phyloP scores from a whole-genome alignment of 2,329 filamentous ascomycete species.

The Verticillium tricorpus region DNA sequence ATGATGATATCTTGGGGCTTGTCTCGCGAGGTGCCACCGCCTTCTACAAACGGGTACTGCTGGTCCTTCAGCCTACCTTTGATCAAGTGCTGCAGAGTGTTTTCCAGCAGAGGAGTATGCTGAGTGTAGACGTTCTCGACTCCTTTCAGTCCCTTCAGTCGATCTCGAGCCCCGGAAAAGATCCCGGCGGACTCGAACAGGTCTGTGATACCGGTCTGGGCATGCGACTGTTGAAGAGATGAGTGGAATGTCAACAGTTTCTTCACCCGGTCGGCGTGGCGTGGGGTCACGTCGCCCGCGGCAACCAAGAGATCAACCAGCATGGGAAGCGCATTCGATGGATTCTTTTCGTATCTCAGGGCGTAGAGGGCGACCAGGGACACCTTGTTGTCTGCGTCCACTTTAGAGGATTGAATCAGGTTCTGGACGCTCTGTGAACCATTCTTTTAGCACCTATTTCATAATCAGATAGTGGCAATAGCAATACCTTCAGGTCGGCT shows the following conservation, averaged over 20 bases:
- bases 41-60: conserved; percentile 91
- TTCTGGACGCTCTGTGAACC: conserved; percentile 67
- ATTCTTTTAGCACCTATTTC: background rate
- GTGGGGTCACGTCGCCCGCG: conserved; percentile 72
- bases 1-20: conserved; percentile 96
- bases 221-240: conserved; percentile 74
- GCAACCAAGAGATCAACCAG: conserved; percentile 82
- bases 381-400: conserved; percentile 79
- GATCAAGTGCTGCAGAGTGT: conserved; percentile 85
- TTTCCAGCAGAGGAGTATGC: conserved; percentile 83
- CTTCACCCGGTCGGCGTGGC: conserved; percentile 72
- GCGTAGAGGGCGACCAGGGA: conserved; percentile 92
- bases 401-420: conserved; percentile 74
- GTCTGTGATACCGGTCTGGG: conserved; percentile 78
- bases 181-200: conserved; percentile 90
- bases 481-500: conserved; percentile 74
- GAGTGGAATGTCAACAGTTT: conserved; percentile 82
- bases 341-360: conserved; percentile 82
- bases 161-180: conserved; percentile 80
- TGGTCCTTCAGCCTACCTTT: conserved; percentile 84
- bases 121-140: conserved; percentile 99
- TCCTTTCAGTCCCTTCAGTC: conserved; percentile 92
- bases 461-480: background rate
- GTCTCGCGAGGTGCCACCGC: conserved; percentile 78
- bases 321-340: conserved; percentile 77